Evolutionary conservation across 2,329 filamentous ascomycete genomes (phyloP).

Genomic region (Diplodia sapinea): DNA sequence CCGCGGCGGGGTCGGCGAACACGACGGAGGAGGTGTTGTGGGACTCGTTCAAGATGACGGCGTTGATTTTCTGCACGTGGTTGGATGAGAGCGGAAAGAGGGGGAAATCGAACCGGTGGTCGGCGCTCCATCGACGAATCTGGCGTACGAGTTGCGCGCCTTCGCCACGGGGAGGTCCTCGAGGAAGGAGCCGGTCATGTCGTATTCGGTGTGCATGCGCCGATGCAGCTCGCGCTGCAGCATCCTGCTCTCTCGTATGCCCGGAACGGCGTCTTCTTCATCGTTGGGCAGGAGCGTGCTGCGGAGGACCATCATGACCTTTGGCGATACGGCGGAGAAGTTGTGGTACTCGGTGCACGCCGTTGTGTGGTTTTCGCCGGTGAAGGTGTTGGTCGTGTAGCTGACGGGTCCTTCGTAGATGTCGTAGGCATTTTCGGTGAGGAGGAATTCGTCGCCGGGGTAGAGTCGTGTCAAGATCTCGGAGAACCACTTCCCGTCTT

Average conservation of each 20-base stretch:
- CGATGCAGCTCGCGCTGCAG: background rate
- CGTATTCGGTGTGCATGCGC: slow-evolving; percentile 10
- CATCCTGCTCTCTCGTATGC: background rate
- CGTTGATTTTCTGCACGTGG: slow-evolving; percentile 29
- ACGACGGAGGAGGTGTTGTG: background rate
- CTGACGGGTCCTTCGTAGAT: slow-evolving; percentile 42
- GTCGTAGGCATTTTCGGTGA: slow-evolving; percentile 44
- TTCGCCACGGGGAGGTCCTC: slow-evolving; percentile 33
- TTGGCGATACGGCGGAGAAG: slow-evolving; percentile 36
- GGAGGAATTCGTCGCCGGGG: slow-evolving; percentile 42
- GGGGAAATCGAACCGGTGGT: slow-evolving; percentile 22
- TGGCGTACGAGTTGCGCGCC: slow-evolving; percentile 32
- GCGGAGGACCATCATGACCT: slow-evolving; percentile 37
- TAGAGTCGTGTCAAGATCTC: slow-evolving; percentile 39
- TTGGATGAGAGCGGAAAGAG: slow-evolving; percentile 24
- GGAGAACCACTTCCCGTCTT: slow-evolving; percentile 38
- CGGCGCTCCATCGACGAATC: background rate
- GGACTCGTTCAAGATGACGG: slow-evolving; percentile 28
- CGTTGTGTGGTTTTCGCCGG: slow-evolving; percentile 12
- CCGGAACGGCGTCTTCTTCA: slow-evolving; percentile 32
- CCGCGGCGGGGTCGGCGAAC: background rate
- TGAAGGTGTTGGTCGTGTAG: slow-evolving; percentile 1
- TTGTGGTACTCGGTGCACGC: slow-evolving; percentile 35
- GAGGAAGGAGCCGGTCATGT: slow-evolving; percentile 30
- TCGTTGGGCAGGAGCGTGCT: slow-evolving; percentile 35